phyloP scores from a whole-genome alignment of 805 yeast genomes.

The Spathaspora boniae region DNA sequence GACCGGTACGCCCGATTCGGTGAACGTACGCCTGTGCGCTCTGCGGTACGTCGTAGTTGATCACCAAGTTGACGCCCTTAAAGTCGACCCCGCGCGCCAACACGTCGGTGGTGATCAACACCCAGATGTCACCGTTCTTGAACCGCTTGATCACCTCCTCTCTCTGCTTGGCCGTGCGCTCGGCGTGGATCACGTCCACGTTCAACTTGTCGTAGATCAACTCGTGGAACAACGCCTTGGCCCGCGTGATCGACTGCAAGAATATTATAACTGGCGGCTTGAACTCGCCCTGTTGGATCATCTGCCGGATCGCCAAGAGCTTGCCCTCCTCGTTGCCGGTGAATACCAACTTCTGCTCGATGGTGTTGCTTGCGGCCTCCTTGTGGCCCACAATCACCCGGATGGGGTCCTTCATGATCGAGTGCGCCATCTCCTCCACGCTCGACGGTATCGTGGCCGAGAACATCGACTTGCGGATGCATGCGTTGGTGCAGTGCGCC shows the following conservation, averaged over 20 bases:
- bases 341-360: constrained; percentile 77
- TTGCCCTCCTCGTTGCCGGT: constrained; percentile 98
- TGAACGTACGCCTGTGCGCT: constrained; percentile 94
- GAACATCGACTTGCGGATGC: constrained; percentile 71
- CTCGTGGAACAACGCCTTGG: constrained; percentile 93
- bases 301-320: constrained; percentile 82
- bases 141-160: constrained; percentile 80
- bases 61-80: constrained; percentile 90
- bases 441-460: constrained; percentile 95
- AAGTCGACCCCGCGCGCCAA: constrained; percentile 96
- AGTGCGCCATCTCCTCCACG: constrained; percentile 82
- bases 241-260: constrained; percentile 87
- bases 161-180: constrained; percentile 85
- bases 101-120: constrained; percentile 93
- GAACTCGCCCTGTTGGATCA: constrained; percentile 79
- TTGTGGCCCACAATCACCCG: constrained; percentile 89
- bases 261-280: constrained; percentile 92
- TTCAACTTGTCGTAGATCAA: constrained; percentile 85
- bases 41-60: constrained; percentile 95
- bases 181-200: constrained; percentile 95
- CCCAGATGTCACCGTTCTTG: constrained; percentile 91
- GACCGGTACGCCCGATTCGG: constrained; percentile 97
- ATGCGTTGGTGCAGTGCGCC: constrained; percentile 49
- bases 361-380: constrained; percentile 83
- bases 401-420: constrained; percentile 81